phyloP scores from a whole-genome alignment of 2,329 filamentous ascomycete genomes.

The Penicillium sp. region DNA sequence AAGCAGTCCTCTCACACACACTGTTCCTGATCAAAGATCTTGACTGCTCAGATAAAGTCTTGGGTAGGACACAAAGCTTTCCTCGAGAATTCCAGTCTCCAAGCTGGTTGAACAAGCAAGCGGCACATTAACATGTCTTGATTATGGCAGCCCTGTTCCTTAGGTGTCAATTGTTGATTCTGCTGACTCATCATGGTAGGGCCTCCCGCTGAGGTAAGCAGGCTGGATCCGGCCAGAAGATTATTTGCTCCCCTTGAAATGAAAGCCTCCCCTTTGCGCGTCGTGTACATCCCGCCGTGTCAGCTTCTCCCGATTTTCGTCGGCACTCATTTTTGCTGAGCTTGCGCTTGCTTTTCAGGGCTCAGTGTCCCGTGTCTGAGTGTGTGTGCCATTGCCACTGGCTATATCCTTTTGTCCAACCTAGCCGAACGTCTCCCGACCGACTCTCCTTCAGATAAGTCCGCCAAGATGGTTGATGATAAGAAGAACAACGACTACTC shows the following conservation, averaged over 20 bases:
- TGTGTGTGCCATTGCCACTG: conserved; percentile 2
- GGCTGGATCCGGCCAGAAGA: conserved; percentile 14
- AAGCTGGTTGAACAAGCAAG: too few species aligned
- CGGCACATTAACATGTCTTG: too few species aligned
- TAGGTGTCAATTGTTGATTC: too few species aligned
- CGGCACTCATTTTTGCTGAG: not conserved
- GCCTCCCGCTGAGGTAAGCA: conserved; percentile 7
- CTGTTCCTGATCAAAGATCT: too few species aligned
- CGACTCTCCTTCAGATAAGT: not conserved
- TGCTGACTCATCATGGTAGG: too few species aligned
- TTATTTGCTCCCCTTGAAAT: conserved; percentile 3
- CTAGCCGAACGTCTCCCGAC: not conserved
- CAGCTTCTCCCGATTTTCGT: not conserved
- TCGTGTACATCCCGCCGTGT: conserved; percentile 11
- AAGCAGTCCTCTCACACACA: too few species aligned
- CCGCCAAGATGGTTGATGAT: conserved; percentile 68
- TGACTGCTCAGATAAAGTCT: too few species aligned
- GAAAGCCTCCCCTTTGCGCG: conserved; percentile 11
- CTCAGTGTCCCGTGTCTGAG: not conserved
- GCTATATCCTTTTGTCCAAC: conserved; percentile 1
- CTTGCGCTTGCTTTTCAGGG: not conserved
- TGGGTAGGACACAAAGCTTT: too few species aligned
- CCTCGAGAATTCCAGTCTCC: too few species aligned
- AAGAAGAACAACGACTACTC: conserved; percentile 77
- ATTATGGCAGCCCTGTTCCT: too few species aligned